phyloP scores from a whole-genome alignment of 176 grass and related monocot species.

The Oryza meridionalis region DNA sequence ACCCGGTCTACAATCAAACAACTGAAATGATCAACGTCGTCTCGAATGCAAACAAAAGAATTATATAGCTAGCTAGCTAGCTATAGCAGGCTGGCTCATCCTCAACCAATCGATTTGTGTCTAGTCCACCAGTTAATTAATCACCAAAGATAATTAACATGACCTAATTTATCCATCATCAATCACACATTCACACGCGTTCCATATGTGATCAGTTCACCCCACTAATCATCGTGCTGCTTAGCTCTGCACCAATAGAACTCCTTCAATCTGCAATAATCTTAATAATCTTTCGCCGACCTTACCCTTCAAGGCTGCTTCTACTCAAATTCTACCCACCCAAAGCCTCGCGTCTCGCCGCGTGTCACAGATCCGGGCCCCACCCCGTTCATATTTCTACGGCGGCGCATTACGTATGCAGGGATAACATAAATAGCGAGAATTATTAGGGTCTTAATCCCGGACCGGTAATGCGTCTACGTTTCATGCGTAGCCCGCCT shows the following conservation, averaged over 20 bases:
- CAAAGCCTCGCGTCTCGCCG: slow-evolving; percentile 29
- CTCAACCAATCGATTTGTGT: neutral
- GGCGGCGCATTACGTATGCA: neutral
- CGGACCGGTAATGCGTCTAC: slow-evolving; percentile 26
- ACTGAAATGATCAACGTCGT: slow-evolving; percentile 7
- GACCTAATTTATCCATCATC: neutral
- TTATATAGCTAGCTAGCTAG: neutral
- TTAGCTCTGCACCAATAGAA: neutral
- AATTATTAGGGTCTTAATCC: slow-evolving; percentile 6
- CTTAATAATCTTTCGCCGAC: neutral
- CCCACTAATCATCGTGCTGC: neutral
- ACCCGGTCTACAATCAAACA: neutral
- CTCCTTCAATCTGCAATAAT: neutral
- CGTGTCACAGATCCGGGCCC: slow-evolving; percentile 12
- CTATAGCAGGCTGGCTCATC: neutral
- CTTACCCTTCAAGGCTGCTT: neutral
- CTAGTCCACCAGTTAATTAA: neutral
- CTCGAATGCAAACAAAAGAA: slow-evolving; percentile 22
- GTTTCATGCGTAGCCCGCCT: slow-evolving; percentile 13
- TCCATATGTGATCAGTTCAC: neutral
- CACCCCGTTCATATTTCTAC: neutral
- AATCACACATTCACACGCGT: neutral
- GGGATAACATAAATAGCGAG: neutral
- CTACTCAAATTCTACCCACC: neutral
- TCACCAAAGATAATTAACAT: neutral